These are phyloP conservation scores for Trypanosoma scelopori DNA, from an alignment of 208 protist genomes.

Conservation along the genomic window DNA sequence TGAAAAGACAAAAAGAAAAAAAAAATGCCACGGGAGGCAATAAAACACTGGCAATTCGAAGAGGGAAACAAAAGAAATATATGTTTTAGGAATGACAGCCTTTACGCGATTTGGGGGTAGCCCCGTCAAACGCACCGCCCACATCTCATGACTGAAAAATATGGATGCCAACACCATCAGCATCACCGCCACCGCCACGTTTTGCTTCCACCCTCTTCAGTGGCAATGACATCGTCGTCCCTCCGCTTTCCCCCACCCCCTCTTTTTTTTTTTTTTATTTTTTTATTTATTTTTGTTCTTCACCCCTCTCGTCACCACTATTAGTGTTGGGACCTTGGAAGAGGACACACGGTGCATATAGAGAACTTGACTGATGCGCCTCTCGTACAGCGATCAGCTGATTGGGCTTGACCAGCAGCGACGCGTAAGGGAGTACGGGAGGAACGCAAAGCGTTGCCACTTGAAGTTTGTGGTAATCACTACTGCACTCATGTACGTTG, in stretches of 20 bases:
- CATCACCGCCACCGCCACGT: no score
- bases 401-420: slow-evolving; percentile 35
- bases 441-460: slow-evolving; percentile 26
- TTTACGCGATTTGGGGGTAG: no score
- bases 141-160: no score
- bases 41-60: background rate
- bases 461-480: slow-evolving; percentile 22
- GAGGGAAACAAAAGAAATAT: no score
- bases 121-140: no score
- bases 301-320: no score
- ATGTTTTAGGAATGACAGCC: no score
- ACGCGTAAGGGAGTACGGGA: slow-evolving; percentile 25
- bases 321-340: background rate
- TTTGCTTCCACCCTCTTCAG: no score
- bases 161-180: no score
- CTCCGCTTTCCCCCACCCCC: no score
- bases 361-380: slow-evolving; percentile 25
- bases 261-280: slow-evolving; percentile 15
- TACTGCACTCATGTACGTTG: slow-evolving; percentile 18
- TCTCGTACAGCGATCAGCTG: slow-evolving; percentile 35
- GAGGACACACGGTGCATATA: background rate
- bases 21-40: slow-evolving; percentile 21
- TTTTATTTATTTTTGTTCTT: no score
- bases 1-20: slow-evolving; percentile 24
- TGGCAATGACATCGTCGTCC: background rate